A percentile compares a stretch with the other conserved stretches of the same genome.
These are phyloP conservation scores for Linum trigynum DNA, from an alignment of 345 rosid species.

Conservation along the genomic window DNA sequence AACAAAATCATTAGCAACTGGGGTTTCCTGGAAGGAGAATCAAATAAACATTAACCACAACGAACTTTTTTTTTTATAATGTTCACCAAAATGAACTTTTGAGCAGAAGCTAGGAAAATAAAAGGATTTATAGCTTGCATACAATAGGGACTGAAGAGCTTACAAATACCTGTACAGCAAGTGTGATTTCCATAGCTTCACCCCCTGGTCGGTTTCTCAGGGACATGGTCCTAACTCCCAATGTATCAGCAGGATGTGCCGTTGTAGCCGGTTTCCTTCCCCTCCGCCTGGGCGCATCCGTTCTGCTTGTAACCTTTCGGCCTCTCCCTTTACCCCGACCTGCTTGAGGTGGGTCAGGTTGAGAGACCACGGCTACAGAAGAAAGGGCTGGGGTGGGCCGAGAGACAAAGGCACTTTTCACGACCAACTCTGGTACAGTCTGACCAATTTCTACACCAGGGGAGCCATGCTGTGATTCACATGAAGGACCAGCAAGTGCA, in stretches of 20 bases:
- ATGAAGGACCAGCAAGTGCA: background rate
- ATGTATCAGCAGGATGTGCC: conserved; percentile 16
- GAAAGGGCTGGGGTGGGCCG: conserved; percentile 20
- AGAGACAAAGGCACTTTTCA: conserved; percentile 13
- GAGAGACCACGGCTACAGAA: conserved; percentile 17
- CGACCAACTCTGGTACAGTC: conserved; percentile 1
- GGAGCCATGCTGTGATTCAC: conserved; percentile 8
- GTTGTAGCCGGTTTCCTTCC: conserved; percentile 32
- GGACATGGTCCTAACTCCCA: conserved; percentile 18
- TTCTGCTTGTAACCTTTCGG: conserved; percentile 25
- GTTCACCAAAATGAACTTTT: background rate
- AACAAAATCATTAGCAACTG: conserved; percentile 13
- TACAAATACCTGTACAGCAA: conserved; percentile 26
- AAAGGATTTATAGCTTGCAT: background rate
- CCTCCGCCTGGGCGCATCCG: conserved; percentile 45
- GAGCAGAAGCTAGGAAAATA: background rate
- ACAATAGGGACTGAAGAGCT: background rate
- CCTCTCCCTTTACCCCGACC: conserved; percentile 26
- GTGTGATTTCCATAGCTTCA: conserved; percentile 29
- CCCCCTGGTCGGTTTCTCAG: conserved; percentile 33
- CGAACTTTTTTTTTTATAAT: too few relatives aligned
- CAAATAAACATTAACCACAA: background rate
- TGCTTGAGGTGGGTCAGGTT: conserved; percentile 17
- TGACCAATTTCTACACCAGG: conserved; percentile 9
- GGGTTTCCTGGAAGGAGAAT: background rate